Conservation (phyloP, 2,329 filamentous ascomycete genomes). For the Cercospora nicotianae region DNA sequence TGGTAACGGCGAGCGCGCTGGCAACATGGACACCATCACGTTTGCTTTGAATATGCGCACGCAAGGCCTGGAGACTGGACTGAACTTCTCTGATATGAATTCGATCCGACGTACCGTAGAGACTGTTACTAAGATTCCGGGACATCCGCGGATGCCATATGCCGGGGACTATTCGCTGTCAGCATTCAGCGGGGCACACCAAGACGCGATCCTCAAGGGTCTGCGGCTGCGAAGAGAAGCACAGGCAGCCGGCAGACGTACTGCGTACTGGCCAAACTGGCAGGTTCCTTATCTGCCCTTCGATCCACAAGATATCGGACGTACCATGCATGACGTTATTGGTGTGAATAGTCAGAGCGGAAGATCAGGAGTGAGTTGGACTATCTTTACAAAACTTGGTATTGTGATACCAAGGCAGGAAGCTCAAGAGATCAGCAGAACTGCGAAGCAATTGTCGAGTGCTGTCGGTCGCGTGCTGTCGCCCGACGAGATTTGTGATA, state of each 20-base stretch:
- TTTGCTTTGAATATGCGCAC: constrained; percentile 95
- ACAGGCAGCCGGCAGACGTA: not conserved
- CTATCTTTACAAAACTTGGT: no score
- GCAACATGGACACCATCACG: constrained; percentile 92
- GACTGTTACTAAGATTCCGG: constrained; percentile 88
- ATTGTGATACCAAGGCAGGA: no score
- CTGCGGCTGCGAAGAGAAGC: constrained; percentile 54
- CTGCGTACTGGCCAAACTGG: no score
- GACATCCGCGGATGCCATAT: constrained; percentile 86
- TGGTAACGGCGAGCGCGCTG: constrained; percentile 91
- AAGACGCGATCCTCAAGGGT: constrained; percentile 94
- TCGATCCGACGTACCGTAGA: constrained; percentile 85
- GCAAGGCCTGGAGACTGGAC: constrained; percentile 77
- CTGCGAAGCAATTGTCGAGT: no score
- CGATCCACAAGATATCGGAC: constrained; percentile 3
- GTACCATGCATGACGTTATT: not conserved
- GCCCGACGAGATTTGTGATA: no score
- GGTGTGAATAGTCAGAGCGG: constrained; percentile 9
- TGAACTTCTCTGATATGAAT: constrained; percentile 90
- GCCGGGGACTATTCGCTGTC: constrained; percentile 88
- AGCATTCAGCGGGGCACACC: constrained; percentile 87
- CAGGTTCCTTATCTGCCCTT: not conserved
- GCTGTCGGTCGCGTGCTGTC: no score
- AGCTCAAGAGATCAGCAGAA: no score
- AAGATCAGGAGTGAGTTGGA: not conserved